phyloP scores from a whole-genome alignment of 2,329 filamentous ascomycete genomes.

The Paecilomyces sp. region DNA sequence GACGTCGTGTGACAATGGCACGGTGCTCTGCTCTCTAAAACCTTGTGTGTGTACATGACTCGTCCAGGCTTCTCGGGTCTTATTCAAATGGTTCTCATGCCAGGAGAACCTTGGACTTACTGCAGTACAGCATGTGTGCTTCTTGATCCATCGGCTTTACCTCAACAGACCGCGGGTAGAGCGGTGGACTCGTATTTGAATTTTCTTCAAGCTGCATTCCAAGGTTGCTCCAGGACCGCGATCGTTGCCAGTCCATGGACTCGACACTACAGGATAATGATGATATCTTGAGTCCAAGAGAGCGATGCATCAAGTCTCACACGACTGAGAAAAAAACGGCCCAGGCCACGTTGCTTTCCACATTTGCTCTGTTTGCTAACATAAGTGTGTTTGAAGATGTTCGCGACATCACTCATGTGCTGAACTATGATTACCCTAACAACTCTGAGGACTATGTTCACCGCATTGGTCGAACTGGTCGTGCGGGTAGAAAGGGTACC shows the following conservation, averaged over 20 bases:
- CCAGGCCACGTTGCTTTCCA: constrained; percentile 35
- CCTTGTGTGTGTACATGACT: constrained; percentile 79
- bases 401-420: constrained; percentile 99
- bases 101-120: constrained; percentile 83
- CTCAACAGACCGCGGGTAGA: constrained; percentile 57
- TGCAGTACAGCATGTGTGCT: constrained; percentile 66
- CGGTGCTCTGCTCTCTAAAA: constrained; percentile 86
- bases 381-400: constrained; percentile 75
- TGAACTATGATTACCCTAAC: constrained; percentile 99
- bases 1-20: constrained; percentile 54
- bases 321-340: constrained; percentile 50
- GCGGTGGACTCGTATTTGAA: constrained; percentile 74
- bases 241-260: constrained; percentile 51
- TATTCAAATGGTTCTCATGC: constrained; percentile 62
- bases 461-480: constrained; percentile 61
- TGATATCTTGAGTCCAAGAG: constrained; percentile 43
- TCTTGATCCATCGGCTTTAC: constrained; percentile 68
- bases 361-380: constrained; percentile 67
- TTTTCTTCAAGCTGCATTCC: constrained; percentile 65
- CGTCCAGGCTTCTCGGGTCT: constrained; percentile 82
- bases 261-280: constrained; percentile 39
- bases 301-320: constrained; percentile 55
- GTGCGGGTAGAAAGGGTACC: constrained; percentile 81
- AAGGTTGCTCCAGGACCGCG: constrained; percentile 61
- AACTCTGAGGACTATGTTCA: constrained; percentile 68